A percentile compares a stretch with the other conserved stretches of the same genome.
Evolutionary conservation across 2,329 filamentous ascomycete species (phyloP).

Genomic region (Pyricularia pennisetigena): DNA sequence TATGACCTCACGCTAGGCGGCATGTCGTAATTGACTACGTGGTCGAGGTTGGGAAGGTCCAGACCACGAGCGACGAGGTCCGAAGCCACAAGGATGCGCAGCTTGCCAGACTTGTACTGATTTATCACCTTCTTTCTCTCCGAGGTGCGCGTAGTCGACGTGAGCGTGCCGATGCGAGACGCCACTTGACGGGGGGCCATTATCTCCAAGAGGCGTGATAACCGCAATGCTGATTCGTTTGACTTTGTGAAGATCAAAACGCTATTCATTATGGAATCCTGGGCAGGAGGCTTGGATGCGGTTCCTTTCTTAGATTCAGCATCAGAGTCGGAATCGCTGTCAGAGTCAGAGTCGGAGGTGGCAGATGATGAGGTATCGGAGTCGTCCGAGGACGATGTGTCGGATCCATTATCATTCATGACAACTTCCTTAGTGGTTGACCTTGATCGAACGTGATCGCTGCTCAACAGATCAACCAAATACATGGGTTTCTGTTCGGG

Average conservation of each 20-base stretch:
- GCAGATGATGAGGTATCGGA: background rate
- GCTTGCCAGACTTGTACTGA: conserved; percentile 51
- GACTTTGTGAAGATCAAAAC: conserved; percentile 84
- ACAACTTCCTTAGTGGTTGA: conserved; percentile 4
- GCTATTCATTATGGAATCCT: conserved; percentile 12
- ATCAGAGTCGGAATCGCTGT: conserved; percentile 23
- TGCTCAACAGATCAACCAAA: conserved; percentile 65
- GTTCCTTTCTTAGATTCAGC: conserved; percentile 17
- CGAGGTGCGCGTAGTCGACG: conserved; percentile 67
- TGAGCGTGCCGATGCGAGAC: conserved; percentile 56
- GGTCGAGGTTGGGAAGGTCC: conserved; percentile 67
- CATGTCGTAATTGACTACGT: conserved; percentile 92
- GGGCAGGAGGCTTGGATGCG: conserved; percentile 6
- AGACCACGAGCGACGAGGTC: conserved; percentile 90
- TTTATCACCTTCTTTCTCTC: conserved; percentile 57
- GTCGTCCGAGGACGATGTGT: background rate
- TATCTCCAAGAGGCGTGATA: conserved; percentile 68
- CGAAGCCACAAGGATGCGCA: conserved; percentile 76
- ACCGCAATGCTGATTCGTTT: conserved; percentile 76
- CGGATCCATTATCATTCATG: conserved; percentile 17
- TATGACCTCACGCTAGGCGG: conserved; percentile 74
- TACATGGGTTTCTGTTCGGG: conserved; percentile 71
- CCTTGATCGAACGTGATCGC: conserved; percentile 31
- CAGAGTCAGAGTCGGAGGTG: conserved; percentile 24
- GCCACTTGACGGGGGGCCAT: conserved; percentile 49